Conservation (phyloP, 306 rosid species). For the Oemleria cerasiformis region DNA sequence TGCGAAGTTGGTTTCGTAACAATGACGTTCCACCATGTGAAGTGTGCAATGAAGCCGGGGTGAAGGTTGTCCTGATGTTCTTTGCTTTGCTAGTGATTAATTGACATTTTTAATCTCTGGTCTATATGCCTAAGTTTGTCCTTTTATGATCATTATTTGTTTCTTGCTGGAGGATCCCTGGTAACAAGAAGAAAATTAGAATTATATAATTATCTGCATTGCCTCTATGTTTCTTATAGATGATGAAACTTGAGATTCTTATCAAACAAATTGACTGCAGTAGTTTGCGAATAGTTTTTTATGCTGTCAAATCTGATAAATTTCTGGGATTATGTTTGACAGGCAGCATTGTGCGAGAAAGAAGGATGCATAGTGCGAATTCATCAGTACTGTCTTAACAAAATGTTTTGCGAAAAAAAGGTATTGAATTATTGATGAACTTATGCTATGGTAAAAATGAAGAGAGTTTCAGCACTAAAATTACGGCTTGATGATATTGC, state of each 20-base stretch:
- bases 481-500: constrained; percentile 18
- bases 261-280: neutral
- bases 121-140: neutral
- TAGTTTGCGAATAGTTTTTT: neutral
- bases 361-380: constrained; percentile 63
- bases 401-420: constrained; percentile 53
- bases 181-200: neutral
- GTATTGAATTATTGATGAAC: constrained; percentile 31
- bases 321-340: constrained; percentile 28
- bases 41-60: constrained; percentile 94
- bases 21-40: constrained; percentile 74
- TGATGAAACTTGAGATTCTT: neutral
- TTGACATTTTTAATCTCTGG: too few relatives aligned
- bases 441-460: constrained; percentile 3
- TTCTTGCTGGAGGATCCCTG: neutral
- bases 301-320: constrained; percentile 25
- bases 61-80: constrained; percentile 55
- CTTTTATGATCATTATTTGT: neutral
- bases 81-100: neutral
- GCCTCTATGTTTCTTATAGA: constrained; percentile 7
- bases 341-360: constrained; percentile 75
- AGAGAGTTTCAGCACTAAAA: neutral
- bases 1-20: constrained; percentile 82
- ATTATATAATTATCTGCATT: neutral
- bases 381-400: constrained; percentile 73